Evolutionary conservation across 345 rosid genomes (phyloP).

Genomic region (Triadica sebifera): DNA sequence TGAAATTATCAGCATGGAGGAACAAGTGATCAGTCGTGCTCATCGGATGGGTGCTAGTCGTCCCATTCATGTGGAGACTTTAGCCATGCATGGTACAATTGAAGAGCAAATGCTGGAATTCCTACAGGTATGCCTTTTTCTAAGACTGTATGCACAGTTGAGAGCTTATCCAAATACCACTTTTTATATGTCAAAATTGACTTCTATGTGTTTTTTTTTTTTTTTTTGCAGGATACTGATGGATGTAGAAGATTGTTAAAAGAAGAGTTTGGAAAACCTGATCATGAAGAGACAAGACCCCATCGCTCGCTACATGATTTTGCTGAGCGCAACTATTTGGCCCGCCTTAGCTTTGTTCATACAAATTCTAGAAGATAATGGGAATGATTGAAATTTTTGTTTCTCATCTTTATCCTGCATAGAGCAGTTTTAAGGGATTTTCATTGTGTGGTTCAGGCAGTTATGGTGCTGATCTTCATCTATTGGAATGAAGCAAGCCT

Average conservation of each 20-base stretch:
- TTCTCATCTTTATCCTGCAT: neutral
- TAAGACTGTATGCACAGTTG: neutral
- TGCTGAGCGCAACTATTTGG: slow-evolving; percentile 78
- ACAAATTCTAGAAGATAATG: slow-evolving; percentile 30
- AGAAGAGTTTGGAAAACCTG: slow-evolving; percentile 44
- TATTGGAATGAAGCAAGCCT: too few relatives aligned
- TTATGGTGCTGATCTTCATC: neutral
- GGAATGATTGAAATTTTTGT: slow-evolving; percentile 5
- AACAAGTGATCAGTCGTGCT: slow-evolving; percentile 92
- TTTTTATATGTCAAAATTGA: neutral
- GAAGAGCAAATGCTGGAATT: slow-evolving; percentile 91
- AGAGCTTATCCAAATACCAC: neutral
- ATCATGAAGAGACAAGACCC: slow-evolving; percentile 41
- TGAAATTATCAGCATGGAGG: slow-evolving; percentile 68
- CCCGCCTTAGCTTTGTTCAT: slow-evolving; percentile 61
- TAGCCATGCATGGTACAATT: slow-evolving; percentile 87
- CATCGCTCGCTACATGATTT: slow-evolving; percentile 78
- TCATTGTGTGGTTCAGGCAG: neutral
- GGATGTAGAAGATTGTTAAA: slow-evolving; percentile 49
- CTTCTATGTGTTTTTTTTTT: neutral
- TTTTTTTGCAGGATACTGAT: slow-evolving; percentile 56
- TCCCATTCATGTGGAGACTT: slow-evolving; percentile 78
- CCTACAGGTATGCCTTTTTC: slow-evolving; percentile 52
- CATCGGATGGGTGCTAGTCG: slow-evolving; percentile 93
- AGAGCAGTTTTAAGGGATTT: neutral